phyloP scores from a whole-genome alignment of 495 filamentous ascomycete genomes.

The Ramalina intermedia region DNA sequence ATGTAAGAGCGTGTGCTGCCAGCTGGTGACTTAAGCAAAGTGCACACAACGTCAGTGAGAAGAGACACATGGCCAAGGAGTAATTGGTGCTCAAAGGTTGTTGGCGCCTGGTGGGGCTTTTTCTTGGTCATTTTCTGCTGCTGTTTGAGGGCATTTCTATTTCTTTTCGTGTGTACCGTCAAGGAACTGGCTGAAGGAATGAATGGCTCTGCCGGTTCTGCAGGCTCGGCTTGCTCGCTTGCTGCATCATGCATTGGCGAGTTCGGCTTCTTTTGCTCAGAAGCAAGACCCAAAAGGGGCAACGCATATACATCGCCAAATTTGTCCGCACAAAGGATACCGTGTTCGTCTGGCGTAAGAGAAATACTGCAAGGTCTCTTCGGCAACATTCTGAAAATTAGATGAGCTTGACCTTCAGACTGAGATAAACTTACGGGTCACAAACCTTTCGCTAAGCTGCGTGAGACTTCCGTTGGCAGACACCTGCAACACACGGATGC shows the following conservation, averaged over 20 bases:
- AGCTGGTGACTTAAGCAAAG: constrained; percentile 16
- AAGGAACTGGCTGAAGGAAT: constrained; percentile 49
- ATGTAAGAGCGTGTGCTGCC: constrained; percentile 44
- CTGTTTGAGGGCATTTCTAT: constrained; percentile 57
- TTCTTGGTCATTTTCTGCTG: constrained; percentile 42
- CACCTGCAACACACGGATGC: constrained; percentile 64
- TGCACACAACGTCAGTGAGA: constrained; percentile 58
- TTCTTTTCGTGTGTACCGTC: constrained; percentile 75
- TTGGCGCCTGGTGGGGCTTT: constrained; percentile 22
- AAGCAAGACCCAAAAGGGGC: constrained; percentile 41
- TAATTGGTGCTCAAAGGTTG: constrained; percentile 52
- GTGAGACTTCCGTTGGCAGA: constrained; percentile 43
- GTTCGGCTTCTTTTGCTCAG: not conserved
- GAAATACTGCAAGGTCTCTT: constrained; percentile 69
- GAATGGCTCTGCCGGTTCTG: constrained; percentile 22
- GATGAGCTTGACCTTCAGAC: constrained; percentile 4
- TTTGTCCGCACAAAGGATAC: constrained; percentile 76
- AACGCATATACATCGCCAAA: constrained; percentile 90
- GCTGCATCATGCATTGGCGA: not conserved
- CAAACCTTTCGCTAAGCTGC: constrained; percentile 60
- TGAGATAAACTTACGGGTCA: not conserved
- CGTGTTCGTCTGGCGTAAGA: constrained; percentile 49
- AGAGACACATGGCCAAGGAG: constrained; percentile 90
- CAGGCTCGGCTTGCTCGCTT: not conserved
- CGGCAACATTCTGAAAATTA: constrained; percentile 54